Conservation (phyloP, 148 eudicot genomes). For the Arctostaphylos glauca region DNA sequence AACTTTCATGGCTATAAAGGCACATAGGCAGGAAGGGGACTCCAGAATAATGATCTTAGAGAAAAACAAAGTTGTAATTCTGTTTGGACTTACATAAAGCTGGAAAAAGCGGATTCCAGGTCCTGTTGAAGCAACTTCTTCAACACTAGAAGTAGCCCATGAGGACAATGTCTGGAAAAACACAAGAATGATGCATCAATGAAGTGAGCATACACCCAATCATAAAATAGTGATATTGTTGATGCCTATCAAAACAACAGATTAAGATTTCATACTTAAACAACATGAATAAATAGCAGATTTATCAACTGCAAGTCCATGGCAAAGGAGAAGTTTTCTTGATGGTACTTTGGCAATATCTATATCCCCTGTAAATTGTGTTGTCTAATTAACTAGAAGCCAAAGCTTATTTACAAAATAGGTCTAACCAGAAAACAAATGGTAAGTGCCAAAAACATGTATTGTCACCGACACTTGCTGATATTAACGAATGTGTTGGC, state of each 20-base stretch:
- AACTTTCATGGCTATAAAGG: no score
- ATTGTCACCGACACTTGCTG: not conserved
- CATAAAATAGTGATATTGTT: not conserved
- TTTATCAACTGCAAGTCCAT: not conserved
- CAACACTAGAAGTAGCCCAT: constrained; percentile 98
- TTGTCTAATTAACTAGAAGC: not conserved
- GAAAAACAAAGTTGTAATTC: not conserved
- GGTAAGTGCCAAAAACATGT: not conserved
- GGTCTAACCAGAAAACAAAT: not conserved
- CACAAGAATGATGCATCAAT: not conserved
- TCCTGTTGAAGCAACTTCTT: constrained; percentile 98
- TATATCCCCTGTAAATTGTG: not conserved
- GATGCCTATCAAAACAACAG: not conserved
- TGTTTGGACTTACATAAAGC: constrained; percentile 71
- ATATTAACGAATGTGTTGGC: not conserved
- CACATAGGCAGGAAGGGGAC: no score
- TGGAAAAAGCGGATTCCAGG: constrained; percentile 99
- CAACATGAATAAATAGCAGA: not conserved
- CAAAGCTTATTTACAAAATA: no score
- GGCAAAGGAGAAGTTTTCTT: not conserved
- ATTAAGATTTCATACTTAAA: not conserved
- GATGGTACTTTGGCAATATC: not conserved
- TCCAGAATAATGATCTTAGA: no score
- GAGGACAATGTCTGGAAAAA: constrained; percentile 81
- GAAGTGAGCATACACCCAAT: not conserved